A percentile compares a stretch with the other conserved stretches of the same genome.
phyloP scores from a whole-genome alignment of 164 flowering plant species.

The Nymphaea thermarum region DNA sequence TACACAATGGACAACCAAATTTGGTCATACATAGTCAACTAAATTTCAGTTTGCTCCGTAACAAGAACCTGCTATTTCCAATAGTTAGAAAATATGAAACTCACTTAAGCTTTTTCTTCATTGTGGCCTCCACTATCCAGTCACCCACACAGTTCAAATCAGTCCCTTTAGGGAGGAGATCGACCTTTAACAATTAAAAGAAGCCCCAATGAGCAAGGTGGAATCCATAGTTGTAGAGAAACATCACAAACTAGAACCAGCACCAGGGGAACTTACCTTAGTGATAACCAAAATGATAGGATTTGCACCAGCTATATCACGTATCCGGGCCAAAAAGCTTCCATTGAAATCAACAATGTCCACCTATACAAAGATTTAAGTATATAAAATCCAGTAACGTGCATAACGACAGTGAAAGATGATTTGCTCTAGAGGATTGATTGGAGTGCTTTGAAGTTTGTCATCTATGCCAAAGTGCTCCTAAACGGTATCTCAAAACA shows the following conservation, averaged over 20 bases:
- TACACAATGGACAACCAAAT: too few species aligned
- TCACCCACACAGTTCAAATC: conserved; percentile 94
- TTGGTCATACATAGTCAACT: too few species aligned
- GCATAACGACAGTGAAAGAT: too few species aligned
- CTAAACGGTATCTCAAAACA: too few species aligned
- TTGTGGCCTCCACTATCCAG: conserved; percentile 92
- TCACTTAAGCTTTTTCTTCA: conserved; percentile 89
- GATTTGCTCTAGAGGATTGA: too few species aligned
- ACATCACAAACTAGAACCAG: not conserved
- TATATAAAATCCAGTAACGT: not conserved
- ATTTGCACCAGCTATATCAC: conserved; percentile 95
- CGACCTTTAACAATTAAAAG: conserved; percentile 37
- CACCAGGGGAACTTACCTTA: conserved; percentile 38
- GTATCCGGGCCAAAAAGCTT: conserved; percentile 84
- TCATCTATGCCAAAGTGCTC: too few species aligned
- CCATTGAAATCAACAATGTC: conserved; percentile 98
- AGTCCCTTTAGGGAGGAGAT: conserved; percentile 93
- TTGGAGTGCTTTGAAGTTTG: too few species aligned
- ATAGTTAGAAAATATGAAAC: conserved; percentile 7
- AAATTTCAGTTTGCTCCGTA: too few species aligned
- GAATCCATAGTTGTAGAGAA: too few species aligned
- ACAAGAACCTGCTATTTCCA: too few species aligned
- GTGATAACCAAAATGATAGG: conserved; percentile 90
- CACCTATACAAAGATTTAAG: conserved; percentile 37
- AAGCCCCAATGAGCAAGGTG: not conserved